Conservation (phyloP, 2,329 filamentous ascomycete genomes). For the Exophiala mesophila region DNA sequence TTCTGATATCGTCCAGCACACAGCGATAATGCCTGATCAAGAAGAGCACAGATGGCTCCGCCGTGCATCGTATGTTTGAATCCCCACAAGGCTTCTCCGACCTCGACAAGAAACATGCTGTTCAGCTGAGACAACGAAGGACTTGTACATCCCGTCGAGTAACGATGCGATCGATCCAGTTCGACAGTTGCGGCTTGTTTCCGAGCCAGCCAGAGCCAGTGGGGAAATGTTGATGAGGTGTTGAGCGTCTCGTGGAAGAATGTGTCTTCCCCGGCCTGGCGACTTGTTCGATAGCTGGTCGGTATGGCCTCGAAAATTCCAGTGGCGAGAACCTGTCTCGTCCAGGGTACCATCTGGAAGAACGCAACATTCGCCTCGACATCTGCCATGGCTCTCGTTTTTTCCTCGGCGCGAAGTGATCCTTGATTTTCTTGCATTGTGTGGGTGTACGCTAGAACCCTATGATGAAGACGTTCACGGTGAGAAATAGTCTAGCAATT, state of each 20-base stretch:
- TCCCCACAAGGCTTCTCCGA: neutral
- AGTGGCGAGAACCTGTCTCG: neutral
- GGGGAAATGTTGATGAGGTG: neutral
- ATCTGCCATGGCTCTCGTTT: neutral
- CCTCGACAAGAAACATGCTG: neutral
- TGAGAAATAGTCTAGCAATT: no score
- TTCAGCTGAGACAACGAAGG: neutral
- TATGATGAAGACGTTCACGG: no score
- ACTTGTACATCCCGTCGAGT: neutral
- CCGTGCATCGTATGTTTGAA: slow-evolving; percentile 4
- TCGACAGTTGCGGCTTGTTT: neutral
- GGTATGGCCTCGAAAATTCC: neutral
- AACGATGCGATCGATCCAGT: neutral
- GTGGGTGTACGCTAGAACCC: neutral
- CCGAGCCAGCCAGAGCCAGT: slow-evolving; percentile 1
- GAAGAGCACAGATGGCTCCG: slow-evolving; percentile 2
- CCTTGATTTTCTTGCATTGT: neutral
- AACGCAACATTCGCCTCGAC: neutral
- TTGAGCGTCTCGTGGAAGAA: neutral
- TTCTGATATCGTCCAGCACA: slow-evolving; percentile 1
- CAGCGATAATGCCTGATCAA: neutral
- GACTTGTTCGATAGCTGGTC: neutral
- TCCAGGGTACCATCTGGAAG: neutral
- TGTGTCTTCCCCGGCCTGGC: neutral
- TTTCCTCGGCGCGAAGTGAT: neutral